Evolutionary conservation across 306 rosid species (phyloP), one percentile per base, ranked within the genome.

Genomic region (Heteromeles arbutifolia): DNA sequence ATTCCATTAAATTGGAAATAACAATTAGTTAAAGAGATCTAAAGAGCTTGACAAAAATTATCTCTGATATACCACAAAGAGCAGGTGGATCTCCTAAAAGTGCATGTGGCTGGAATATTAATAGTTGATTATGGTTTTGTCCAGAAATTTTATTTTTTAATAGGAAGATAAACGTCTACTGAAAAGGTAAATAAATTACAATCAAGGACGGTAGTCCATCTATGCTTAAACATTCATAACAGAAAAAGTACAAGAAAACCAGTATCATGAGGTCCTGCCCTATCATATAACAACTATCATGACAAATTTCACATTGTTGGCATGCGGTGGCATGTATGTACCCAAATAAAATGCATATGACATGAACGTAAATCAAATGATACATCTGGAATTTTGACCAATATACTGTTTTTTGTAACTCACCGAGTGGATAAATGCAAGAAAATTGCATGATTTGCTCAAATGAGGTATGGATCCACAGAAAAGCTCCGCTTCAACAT

Each of bases 361-460:
- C 59, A 71, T 29, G 13, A 9, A 18, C 29, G 4, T 24, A 70
- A 31, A 53, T 12, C 5, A 54, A 54, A 31, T 32, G 52, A 56
- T 29, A 4, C 34, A 15, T 34, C 28, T 32, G 65, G 3, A 4
- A 56, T 63, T 39, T 63, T 22, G 65, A 71, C 31, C n/a, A 71
- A 54, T 31, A 73, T 41, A 24, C 21, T 32, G 29, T 74, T 25
- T 29, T 15, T 65, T 67, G 69, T 54, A 83, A 79, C 97, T 92
- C 85, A 95, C 98, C 69, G 91, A 89, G 84, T 95, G 97, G 80
- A 95, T 85, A 82, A 95, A 81, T 13, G 96, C 97, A 74, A 90
- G 97, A 84, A 89, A 95, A 79, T 92, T 89, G 92, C 96, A 89
- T 37, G 97, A 95, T 84, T 89, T 90, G 82, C 86, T 89, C 82